Percentiles rank a stretch among this genome's conserved stretches.
Evolutionary conservation across 306 rosid species (phyloP).

Genomic region (Gastrolobium villosum): DNA sequence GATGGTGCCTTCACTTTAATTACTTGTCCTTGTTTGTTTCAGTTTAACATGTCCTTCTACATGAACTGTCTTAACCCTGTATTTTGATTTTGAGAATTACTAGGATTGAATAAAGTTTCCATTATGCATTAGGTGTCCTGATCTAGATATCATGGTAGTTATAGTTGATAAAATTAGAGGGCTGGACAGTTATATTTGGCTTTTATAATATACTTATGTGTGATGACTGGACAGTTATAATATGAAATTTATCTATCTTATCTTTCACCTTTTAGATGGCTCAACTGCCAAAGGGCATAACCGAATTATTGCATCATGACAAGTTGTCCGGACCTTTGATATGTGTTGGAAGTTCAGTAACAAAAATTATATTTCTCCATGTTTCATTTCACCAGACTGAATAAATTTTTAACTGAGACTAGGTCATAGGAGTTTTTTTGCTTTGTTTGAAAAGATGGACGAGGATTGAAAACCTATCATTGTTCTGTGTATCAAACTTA

Average conservation of each 20-base stretch:
- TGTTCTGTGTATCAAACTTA: constrained; percentile 17
- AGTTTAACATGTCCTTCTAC: too few species aligned
- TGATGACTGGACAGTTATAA: constrained; percentile 20
- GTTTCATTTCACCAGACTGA: constrained; percentile 25
- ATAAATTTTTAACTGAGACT: constrained; percentile 3
- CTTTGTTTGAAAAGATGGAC: constrained; percentile 28
- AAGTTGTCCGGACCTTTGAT: constrained; percentile 83
- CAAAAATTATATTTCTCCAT: too few species aligned
- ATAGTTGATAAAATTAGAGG: too few species aligned
- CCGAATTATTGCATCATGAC: constrained; percentile 91
- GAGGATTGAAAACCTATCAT: constrained; percentile 36
- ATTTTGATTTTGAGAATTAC: too few species aligned
- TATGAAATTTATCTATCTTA: constrained; percentile 39
- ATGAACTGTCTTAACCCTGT: too few species aligned
- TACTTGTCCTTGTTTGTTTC: too few species aligned
- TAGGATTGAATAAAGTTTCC: too few species aligned
- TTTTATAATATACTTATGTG: constrained; percentile 21
- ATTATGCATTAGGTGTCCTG: too few species aligned
- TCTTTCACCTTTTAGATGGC: constrained; percentile 86
- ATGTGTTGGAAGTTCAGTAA: too few species aligned
- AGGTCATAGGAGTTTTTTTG: constrained; percentile 19
- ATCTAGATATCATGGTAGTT: too few species aligned
- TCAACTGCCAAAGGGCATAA: constrained; percentile 94
- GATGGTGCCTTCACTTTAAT: too few species aligned
- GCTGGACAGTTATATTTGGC: too few species aligned